Evolutionary conservation across 345 rosid species (phyloP).

Genomic region (Syzygium aromaticum): DNA sequence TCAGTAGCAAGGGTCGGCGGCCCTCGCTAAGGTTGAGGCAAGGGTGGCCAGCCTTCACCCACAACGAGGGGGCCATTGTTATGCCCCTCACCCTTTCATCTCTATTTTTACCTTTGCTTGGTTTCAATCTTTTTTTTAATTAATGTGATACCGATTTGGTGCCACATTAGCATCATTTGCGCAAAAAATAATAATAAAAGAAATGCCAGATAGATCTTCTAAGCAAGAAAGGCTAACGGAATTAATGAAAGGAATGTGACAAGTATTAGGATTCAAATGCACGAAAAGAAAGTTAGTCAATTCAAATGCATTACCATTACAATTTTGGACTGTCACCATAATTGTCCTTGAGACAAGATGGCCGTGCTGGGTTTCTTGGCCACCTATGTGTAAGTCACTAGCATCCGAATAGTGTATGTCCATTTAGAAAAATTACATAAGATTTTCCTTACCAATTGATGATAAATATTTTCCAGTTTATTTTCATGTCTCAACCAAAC

Average conservation of each 20-base stretch:
- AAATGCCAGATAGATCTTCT: background rate
- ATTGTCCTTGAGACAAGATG: background rate
- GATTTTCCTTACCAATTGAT: no score
- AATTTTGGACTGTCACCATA: background rate
- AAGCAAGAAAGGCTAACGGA: background rate
- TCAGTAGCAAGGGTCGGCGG: fast-evolving
- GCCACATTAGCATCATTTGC: background rate
- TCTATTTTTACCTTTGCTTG: background rate
- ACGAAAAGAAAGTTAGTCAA: background rate
- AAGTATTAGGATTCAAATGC: background rate
- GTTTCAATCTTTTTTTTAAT: background rate
- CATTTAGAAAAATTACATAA: no score
- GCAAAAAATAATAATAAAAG: background rate
- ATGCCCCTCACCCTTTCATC: background rate
- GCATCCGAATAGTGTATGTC: no score
- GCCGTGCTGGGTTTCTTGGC: no score
- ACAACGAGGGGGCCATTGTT: background rate
- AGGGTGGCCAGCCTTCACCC: background rate
- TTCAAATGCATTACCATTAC: background rate
- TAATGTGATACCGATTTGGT: background rate
- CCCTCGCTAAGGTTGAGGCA: background rate
- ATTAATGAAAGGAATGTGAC: background rate
- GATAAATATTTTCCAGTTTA: no score
- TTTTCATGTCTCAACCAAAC: no score
- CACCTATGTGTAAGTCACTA: no score